These are phyloP conservation scores for Graphilbum ipis-grandicollis DNA, from an alignment of 2,329 filamentous ascomycete genomes.

Conservation along the genomic window DNA sequence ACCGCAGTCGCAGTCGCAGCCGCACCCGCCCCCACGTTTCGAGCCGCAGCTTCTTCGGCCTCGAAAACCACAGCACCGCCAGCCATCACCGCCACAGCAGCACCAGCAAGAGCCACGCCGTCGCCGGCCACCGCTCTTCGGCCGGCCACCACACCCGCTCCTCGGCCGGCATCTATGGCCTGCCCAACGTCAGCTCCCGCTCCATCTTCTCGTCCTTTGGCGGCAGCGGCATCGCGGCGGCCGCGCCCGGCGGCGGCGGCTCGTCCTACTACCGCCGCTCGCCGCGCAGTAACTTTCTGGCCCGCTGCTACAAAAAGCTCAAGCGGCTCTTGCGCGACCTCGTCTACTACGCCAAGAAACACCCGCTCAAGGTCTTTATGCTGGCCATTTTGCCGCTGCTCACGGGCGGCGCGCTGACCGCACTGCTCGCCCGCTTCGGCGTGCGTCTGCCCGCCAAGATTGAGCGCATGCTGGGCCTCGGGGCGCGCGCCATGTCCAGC, in stretches of 20 bases:
- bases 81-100: conserved; percentile 16
- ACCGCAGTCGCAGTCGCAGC: conserved; percentile 16
- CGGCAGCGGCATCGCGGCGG: conserved; percentile 3
- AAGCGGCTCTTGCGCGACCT: conserved; percentile 68
- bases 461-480: conserved; percentile 38
- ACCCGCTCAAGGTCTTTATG: conserved; percentile 78
- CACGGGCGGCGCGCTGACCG: conserved; percentile 65
- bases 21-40: conserved; percentile 14
- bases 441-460: conserved; percentile 53
- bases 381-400: conserved; percentile 76
- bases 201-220: conserved; percentile 24
- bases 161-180: conserved; percentile 25
- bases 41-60: conserved; percentile 8
- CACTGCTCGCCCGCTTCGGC: conserved; percentile 63
- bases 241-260: conserved; percentile 3
- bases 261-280: conserved; percentile 60
- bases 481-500: conserved; percentile 29
- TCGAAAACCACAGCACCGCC: conserved; percentile 7
- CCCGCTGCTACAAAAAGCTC: conserved; percentile 56
- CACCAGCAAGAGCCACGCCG: too few relatives aligned
- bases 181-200: conserved; percentile 24
- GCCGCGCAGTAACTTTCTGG: conserved; percentile 63
- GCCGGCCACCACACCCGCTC: conserved; percentile 12
- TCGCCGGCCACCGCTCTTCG: too few relatives aligned
- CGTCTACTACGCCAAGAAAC: conserved; percentile 60